phyloP scores from a whole-genome alignment of 805 yeast species.

The Metschnikowia peoriensis region DNA sequence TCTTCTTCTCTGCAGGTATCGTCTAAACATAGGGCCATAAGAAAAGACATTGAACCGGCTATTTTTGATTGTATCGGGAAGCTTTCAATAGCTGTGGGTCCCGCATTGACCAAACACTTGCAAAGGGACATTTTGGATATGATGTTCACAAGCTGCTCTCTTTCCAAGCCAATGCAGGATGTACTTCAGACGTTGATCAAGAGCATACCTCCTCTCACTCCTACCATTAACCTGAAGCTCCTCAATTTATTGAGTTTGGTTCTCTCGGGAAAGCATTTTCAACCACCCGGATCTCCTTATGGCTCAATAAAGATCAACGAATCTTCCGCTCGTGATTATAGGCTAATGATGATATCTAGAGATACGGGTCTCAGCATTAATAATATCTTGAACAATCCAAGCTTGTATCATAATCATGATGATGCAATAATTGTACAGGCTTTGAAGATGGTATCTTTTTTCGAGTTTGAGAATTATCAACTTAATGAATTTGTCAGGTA shows the following conservation, averaged over 20 bases:
- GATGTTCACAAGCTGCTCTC: constrained; percentile 71
- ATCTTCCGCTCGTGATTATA: constrained; percentile 69
- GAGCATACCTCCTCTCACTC: constrained; percentile 77
- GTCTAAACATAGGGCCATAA: constrained; percentile 51
- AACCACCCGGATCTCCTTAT: constrained; percentile 83
- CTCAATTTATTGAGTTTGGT: constrained; percentile 71
- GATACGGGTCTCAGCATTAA: constrained; percentile 55
- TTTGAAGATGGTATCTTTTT: constrained; percentile 68
- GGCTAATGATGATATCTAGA: constrained; percentile 68
- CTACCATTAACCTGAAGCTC: constrained; percentile 66
- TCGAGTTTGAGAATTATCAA: constrained; percentile 72
- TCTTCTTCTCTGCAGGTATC: constrained; percentile 32
- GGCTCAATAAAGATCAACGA: constrained; percentile 57
- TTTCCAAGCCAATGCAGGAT: constrained; percentile 79
- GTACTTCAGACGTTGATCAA: constrained; percentile 66
- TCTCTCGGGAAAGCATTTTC: constrained; percentile 76
- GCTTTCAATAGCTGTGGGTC: constrained; percentile 85
- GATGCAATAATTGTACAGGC: constrained; percentile 67
- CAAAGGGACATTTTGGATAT: constrained; percentile 78
- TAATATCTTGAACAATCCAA: constrained; percentile 30
- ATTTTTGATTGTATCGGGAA: constrained; percentile 86
- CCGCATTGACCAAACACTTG: constrained; percentile 85
- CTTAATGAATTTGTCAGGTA: constrained; percentile 84
- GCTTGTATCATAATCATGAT: constrained; percentile 35
- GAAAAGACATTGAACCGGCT: constrained; percentile 79